Percentiles rank a stretch among this genome's conserved stretches.
These are phyloP conservation scores for Apiospora aurea DNA, from an alignment of 2,329 filamentous ascomycete genomes.

Conservation along the genomic window DNA sequence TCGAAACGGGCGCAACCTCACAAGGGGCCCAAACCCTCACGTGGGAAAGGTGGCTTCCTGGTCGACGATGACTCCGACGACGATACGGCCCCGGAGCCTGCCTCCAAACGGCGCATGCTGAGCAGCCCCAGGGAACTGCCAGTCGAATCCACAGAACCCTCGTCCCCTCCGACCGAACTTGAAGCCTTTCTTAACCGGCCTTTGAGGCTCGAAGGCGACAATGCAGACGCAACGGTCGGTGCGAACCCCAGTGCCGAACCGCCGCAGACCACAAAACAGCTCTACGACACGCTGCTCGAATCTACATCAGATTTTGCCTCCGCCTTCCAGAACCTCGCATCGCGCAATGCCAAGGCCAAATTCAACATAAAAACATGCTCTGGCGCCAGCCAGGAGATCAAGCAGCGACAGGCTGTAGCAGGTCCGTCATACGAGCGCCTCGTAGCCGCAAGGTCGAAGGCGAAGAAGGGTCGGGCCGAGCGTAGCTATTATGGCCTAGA, in stretches of 20 bases:
- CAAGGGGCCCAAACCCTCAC: constrained; percentile 42
- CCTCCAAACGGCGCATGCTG: constrained; percentile 53
- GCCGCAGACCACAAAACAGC: background rate
- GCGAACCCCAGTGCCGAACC: background rate
- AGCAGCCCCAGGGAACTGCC: constrained; percentile 37
- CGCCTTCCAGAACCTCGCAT: constrained; percentile 34
- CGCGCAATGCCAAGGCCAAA: constrained; percentile 32
- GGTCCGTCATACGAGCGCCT: constrained; percentile 69
- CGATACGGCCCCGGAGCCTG: constrained; percentile 46
- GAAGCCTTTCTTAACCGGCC: constrained; percentile 12
- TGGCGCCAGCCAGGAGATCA: constrained; percentile 64
- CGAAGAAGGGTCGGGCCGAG: constrained; percentile 71
- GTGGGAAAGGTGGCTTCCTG: constrained; percentile 51
- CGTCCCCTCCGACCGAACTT: constrained; percentile 32
- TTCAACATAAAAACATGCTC: constrained; percentile 61
- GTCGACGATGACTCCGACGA: constrained; percentile 51
- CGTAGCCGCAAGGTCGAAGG: constrained; percentile 71
- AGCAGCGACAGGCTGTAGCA: constrained; percentile 56
- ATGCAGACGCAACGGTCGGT: background rate
- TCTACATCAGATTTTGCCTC: constrained; percentile 30
- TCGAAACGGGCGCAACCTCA: constrained; percentile 47
- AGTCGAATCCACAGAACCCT: constrained; percentile 35
- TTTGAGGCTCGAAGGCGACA: constrained; percentile 7
- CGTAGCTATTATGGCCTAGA: constrained; percentile 91
- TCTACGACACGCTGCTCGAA: constrained; percentile 34